Evolutionary conservation across 441 rosid genomes (phyloP).

Genomic region (Pelargonium myrrhifolium): DNA sequence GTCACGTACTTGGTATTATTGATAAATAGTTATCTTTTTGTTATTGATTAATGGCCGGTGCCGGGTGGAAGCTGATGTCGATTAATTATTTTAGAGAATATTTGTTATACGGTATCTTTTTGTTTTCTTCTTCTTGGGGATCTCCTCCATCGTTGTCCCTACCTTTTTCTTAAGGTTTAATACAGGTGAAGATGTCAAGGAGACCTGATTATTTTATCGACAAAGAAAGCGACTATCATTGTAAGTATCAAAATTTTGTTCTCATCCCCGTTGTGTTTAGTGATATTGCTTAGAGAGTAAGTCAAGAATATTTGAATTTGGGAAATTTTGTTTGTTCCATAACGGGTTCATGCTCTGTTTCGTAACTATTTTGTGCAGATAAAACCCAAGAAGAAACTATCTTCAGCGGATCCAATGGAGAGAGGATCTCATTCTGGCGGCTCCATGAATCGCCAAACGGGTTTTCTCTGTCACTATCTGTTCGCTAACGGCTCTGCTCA

Average conservation of each 20-base stretch:
- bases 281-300: not conserved
- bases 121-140: not conserved
- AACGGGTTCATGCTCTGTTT: slow-evolving; percentile 7
- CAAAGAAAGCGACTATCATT: not conserved
- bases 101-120: not conserved
- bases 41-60: not conserved
- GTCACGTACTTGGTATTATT: no score
- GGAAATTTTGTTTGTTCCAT: not conserved
- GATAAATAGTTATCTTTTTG: no score
- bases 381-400: not conserved
- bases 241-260: slow-evolving; percentile 10
- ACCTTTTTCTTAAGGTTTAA: not conserved
- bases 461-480: slow-evolving; percentile 26
- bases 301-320: not conserved
- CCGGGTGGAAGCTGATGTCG: not conserved
- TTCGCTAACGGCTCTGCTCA: slow-evolving; percentile 25
- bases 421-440: slow-evolving; percentile 2
- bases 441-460: slow-evolving; percentile 10
- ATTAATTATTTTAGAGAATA: no score
- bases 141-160: not conserved
- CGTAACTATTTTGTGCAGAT: not conserved
- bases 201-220: not conserved
- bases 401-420: slow-evolving; percentile 17
- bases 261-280: not conserved
- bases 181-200: slow-evolving; percentile 6